Evolutionary conservation across 2,329 filamentous ascomycete species (phyloP), one percentile per base, ranked within the genome.

Genomic region (Hirsutella thompsonii): DNA sequence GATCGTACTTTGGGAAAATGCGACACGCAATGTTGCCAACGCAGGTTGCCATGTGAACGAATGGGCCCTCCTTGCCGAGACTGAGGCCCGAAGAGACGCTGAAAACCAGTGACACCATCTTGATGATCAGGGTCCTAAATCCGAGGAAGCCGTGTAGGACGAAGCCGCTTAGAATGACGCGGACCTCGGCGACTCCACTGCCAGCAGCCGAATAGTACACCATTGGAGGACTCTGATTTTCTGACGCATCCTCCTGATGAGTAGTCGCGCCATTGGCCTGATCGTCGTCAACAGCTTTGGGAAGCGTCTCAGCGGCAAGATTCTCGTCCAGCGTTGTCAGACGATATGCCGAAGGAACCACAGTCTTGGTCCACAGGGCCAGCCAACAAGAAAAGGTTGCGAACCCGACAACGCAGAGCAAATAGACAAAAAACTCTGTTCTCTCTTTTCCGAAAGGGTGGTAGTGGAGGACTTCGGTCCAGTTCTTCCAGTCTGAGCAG

Each of bases 91-190:
- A 96, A 2, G 88, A 83, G 32, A 96, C 88, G 57, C 86, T 93
- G 42, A 96, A 70, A 44, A 95, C 76, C 37, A 98, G 67, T 13
- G 82, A 88, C 14, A 83, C 53, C 1, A 85, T 84, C 58, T 98
- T 98, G 62, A 94, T 74, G 5, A 90, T 61, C 23, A 98, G 70
- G 0, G 92, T 96, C 55, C 83, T 84, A 32, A 94, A 61, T 51
- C 92, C 92, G 8, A 98, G 73, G 56, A 96, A 96, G 1, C 92
- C 90, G 67, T 96, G 92, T 42, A 98, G 68, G 42, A 98, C 90
- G 54, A 96, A 98, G 5, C 92, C 92, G 53, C 88, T 95, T n/a
- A 96, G 74, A 44, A 96, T 96, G 44, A 96, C 92, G 48, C 92
- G 89, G 42, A 96, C 90, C 64, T 98, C 92, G 6, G 92, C 92